Evolutionary conservation across 2,329 filamentous ascomycete species (phyloP), one percentile per base, ranked within the genome.

Genomic region (Aspergillus sp.): DNA sequence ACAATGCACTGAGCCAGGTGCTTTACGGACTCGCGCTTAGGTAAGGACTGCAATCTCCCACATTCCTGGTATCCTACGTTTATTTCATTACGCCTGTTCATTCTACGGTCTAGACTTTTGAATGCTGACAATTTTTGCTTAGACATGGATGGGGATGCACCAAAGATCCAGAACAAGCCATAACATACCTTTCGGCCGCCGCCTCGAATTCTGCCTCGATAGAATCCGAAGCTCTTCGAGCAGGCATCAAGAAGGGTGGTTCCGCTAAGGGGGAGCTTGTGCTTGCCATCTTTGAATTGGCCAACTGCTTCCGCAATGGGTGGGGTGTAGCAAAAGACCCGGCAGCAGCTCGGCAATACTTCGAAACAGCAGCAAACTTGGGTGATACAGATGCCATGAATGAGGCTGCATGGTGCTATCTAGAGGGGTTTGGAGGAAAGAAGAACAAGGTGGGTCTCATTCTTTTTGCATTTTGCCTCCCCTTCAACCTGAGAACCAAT

Each of bases 341-440:
- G 31, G 77, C 88, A 41, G 93, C 93, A 37, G 93, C 93, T 39
- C 75, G 77, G 56, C 76, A 95, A 77, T 98, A 97, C 68, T 98
- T 97, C 68, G 91, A 97, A 71, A 96, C 91, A 7, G 93, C 93
- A 27, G 93, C 93, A 48, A 97, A 98, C 65, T 72, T 98, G 53
- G 93, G 93, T 48, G 93, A 98, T 67, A 88, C 88, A 36, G 93
- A 98, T 72, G 93, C 90, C 45, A 95, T 97, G 90, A 95, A 96
- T 63, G 91, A 97, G 68, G 85, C 85, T 42, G 93, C 84, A 31
- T 95, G 90, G 89, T 98, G 93, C 73, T 97, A 93, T 75, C 69
- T 94, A 27, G 86, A 96, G 64, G 93, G 93, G n/a, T 95, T 95
- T 68, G 93, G 93, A 30, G 91, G 90, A 61, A 93, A 90, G 68